Conservation (phyloP, 345 rosid genomes). For the Passiflora organensis region DNA sequence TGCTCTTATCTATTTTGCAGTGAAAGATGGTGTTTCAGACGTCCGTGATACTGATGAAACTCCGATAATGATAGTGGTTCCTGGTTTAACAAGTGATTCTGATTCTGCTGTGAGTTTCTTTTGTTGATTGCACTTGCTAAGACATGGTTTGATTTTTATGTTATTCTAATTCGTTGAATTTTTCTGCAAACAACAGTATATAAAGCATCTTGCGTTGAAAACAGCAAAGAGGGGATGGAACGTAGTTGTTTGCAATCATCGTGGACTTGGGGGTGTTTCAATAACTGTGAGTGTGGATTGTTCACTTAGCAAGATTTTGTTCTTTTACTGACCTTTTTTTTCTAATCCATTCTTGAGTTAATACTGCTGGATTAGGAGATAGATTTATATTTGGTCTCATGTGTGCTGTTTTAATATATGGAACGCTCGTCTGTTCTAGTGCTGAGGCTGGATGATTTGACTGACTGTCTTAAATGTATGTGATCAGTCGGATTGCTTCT, state of each 20-base stretch:
- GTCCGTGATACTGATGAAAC: conserved; percentile 40
- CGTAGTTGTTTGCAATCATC: conserved; percentile 83
- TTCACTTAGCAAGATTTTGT: no score
- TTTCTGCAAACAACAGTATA: conserved; percentile 34
- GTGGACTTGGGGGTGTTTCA: conserved; percentile 89
- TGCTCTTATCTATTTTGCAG: conserved; percentile 11
- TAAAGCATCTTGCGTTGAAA: conserved; percentile 67
- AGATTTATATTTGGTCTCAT: no score
- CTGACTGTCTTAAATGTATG: no score
- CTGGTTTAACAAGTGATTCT: conserved; percentile 76
- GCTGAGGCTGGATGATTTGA: no score
- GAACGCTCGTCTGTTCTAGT: no score
- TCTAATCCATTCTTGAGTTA: no score
- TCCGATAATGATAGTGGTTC: conserved; percentile 55
- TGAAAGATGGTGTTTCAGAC: conserved; percentile 21
- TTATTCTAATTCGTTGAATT: no score
- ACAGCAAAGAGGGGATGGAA: conserved; percentile 71
- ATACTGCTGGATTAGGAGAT: no score
- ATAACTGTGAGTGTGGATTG: conserved; percentile 56
- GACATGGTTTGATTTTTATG: no score
- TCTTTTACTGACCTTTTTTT: no score
- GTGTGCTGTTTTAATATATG: no score
- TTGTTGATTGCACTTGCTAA: no score
- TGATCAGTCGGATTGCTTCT: conserved; percentile 85
- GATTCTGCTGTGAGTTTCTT: conserved; percentile 46